These are phyloP conservation scores for Auriculariales sp. DNA, from an alignment of 768 basidiomycete species.

Conservation along the genomic window DNA sequence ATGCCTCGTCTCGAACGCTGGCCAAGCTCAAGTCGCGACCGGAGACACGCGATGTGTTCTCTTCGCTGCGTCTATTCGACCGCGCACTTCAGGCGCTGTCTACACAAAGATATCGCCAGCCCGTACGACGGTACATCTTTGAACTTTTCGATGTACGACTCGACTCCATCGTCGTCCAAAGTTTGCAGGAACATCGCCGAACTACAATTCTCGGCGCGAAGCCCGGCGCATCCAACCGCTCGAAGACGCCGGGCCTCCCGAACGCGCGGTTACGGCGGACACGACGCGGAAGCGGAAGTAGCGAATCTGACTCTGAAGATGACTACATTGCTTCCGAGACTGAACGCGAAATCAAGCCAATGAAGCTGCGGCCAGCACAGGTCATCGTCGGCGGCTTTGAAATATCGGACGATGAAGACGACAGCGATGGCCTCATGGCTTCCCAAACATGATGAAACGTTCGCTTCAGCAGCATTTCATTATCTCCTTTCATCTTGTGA, in stretches of 20 bases:
- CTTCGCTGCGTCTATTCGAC: constrained; percentile 65
- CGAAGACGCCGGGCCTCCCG: constrained; percentile 1
- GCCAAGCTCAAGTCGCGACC: constrained; percentile 67
- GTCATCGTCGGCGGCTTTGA: constrained; percentile 42
- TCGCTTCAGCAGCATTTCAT: background rate
- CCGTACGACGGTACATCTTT: constrained; percentile 82
- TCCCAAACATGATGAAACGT: background rate
- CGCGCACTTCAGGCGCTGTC: constrained; percentile 81
- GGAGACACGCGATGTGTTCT: constrained; percentile 63
- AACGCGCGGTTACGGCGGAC: constrained; percentile 23
- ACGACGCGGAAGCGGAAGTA: constrained; percentile 42
- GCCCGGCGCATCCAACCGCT: constrained; percentile 1
- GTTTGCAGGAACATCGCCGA: constrained; percentile 36
- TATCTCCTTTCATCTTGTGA: background rate
- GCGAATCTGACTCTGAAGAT: constrained; percentile 38
- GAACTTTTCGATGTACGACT: constrained; percentile 84
- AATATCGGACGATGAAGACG: background rate
- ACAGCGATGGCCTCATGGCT: background rate
- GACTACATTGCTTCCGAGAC: constrained; percentile 12
- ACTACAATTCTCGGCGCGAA: constrained; percentile 20
- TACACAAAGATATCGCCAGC: constrained; percentile 77
- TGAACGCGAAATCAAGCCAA: constrained; percentile 26
- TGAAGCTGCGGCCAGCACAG: constrained; percentile 42
- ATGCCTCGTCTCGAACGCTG: constrained; percentile 81
- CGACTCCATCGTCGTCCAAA: constrained; percentile 41